These are phyloP conservation scores for Berberis vulgaris DNA, from an alignment of 164 flowering plant species.

Conservation along the genomic window DNA sequence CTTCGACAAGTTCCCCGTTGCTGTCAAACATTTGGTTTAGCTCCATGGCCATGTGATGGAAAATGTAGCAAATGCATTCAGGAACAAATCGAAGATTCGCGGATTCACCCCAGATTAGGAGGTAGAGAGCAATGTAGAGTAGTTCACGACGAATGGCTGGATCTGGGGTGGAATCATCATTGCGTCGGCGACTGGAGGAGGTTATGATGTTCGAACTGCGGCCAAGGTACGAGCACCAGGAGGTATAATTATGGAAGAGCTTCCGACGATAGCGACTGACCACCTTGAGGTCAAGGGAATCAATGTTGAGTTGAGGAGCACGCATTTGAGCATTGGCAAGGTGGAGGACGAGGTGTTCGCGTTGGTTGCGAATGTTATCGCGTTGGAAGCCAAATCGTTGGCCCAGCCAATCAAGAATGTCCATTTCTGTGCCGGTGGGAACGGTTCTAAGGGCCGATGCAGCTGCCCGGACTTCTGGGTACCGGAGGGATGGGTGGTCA, in stretches of 20 bases:
- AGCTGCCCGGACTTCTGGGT: conserved; percentile 83
- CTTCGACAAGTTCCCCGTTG: conserved; percentile 29
- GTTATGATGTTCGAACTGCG: conserved; percentile 28
- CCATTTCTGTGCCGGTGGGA: conserved; percentile 21
- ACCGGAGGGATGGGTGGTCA: conserved; percentile 83
- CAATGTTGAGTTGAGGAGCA: conserved; percentile 43
- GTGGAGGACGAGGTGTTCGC: conserved; percentile 87
- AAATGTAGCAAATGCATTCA: conserved; percentile 81
- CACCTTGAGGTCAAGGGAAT: conserved; percentile 42
- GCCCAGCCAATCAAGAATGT: conserved; percentile 87
- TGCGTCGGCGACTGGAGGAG: no score
- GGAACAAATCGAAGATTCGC: conserved; percentile 74
- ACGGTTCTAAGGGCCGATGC: conserved; percentile 44
- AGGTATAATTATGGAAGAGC: conserved; percentile 54
- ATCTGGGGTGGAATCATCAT: not conserved
- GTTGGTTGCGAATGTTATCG: conserved; percentile 75
- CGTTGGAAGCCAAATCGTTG: conserved; percentile 65
- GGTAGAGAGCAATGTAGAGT: conserved; percentile 44
- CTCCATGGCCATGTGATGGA: conserved; percentile 73
- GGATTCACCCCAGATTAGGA: conserved; percentile 85
- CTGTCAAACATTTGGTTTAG: conserved; percentile 53
- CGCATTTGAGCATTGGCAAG: conserved; percentile 89
- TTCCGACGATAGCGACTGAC: conserved; percentile 50
- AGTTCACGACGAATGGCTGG: conserved; percentile 38
- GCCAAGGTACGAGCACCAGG: conserved; percentile 74